phyloP scores from a whole-genome alignment of 352 stramenopile species.

The Blastocystis sp. region DNA sequence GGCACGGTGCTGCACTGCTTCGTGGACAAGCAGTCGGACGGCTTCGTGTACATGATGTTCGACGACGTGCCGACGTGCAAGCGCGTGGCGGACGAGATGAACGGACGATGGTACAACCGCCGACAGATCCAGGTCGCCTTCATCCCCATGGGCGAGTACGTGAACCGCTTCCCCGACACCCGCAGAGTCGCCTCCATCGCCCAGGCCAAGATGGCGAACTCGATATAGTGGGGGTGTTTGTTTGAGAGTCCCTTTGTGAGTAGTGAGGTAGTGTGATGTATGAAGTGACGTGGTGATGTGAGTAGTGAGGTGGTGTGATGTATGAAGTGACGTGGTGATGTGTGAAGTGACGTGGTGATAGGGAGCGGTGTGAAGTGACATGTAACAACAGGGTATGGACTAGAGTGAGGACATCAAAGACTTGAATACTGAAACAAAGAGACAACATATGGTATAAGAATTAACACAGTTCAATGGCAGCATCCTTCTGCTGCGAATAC shows the following conservation, averaged over 20 bases:
- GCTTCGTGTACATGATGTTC: slow-evolving; percentile 67
- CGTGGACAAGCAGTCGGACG: slow-evolving; percentile 62
- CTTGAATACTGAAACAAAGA: background rate
- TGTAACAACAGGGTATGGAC: too few species aligned
- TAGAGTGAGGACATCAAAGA: too few species aligned
- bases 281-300: background rate
- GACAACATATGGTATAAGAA: slow-evolving; percentile 3
- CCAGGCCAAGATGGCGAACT: slow-evolving; percentile 52
- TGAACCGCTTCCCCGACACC: slow-evolving; percentile 57
- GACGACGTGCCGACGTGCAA: slow-evolving; percentile 4
- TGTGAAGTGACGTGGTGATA: too few species aligned
- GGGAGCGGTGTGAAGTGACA: too few species aligned
- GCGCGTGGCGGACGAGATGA: slow-evolving; percentile 27
- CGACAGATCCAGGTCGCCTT: slow-evolving; percentile 45
- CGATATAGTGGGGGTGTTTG: slow-evolving; percentile 48
- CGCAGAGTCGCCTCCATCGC: slow-evolving; percentile 49
- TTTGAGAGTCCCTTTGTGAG: background rate
- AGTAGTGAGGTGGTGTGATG: background rate
- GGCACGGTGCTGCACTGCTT: slow-evolving; percentile 58
- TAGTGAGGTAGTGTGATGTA: background rate
- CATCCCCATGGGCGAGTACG: slow-evolving; percentile 58
- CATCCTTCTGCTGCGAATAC: slow-evolving; percentile 34
- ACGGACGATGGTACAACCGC: slow-evolving; percentile 51
- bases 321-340: background rate
- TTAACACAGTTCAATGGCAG: slow-evolving; percentile 44